A percentile compares a stretch with the other conserved stretches of the same genome.
Evolutionary conservation across 2,329 filamentous ascomycete genomes (phyloP).

Genomic region (Aureobasidium leucospermi): DNA sequence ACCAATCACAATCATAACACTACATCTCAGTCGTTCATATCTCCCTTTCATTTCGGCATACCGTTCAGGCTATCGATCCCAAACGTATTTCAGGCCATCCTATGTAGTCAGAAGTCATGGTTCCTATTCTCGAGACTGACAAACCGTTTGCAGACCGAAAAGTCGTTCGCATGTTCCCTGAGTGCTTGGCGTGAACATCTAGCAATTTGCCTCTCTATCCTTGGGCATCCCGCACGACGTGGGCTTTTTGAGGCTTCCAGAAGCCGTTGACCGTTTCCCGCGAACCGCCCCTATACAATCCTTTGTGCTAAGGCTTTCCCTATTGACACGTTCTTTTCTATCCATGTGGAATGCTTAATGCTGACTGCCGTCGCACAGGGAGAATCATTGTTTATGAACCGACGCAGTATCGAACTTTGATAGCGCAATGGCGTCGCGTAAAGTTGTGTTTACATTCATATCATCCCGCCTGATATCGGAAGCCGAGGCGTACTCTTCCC

Average conservation of each 20-base stretch:
- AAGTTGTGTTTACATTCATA: background rate
- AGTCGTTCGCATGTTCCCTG: conserved; percentile 1
- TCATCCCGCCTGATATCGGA: background rate
- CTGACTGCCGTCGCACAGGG: background rate
- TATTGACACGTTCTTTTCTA: background rate
- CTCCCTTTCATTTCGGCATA: conserved; percentile 13
- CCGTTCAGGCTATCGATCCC: conserved; percentile 13
- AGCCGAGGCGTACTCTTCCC: background rate
- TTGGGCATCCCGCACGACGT: background rate
- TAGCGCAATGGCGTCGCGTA: background rate
- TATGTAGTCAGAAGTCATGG: conserved; percentile 1
- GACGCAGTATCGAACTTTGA: background rate
- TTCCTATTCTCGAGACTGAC: background rate
- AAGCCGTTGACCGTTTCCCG: conserved; percentile 8
- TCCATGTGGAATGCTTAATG: background rate
- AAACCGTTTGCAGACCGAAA: conserved; percentile 6
- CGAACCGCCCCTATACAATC: background rate
- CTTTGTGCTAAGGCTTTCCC: background rate
- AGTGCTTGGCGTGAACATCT: background rate
- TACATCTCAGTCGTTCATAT: conserved; percentile 7
- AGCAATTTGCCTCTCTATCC: background rate
- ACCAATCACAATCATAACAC: conserved; percentile 8
- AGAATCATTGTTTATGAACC: background rate
- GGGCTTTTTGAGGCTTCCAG: background rate
- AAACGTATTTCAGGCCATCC: background rate